Evolutionary conservation across 176 grass and related monocot species (phyloP).

Genomic region (Phoenix dactylifera): DNA sequence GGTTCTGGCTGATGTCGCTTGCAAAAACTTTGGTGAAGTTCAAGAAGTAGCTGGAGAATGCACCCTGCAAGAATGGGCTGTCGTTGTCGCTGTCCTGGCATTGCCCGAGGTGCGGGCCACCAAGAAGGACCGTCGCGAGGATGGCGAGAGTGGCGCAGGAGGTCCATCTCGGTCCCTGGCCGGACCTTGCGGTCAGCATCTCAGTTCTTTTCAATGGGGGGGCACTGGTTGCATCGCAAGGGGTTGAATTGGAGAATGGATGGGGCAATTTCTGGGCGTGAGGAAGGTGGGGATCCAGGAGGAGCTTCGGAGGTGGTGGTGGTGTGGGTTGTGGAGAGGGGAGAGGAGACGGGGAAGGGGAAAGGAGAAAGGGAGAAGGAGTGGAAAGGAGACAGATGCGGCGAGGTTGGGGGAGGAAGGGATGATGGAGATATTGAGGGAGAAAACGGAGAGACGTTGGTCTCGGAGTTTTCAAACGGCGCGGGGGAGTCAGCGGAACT

Average conservation of each 20-base stretch:
- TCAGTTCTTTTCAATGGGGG: too few species aligned
- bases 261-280: too few species aligned
- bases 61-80: not conserved
- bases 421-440: not conserved
- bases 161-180: not conserved
- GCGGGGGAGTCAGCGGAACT: too few species aligned
- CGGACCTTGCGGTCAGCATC: slow-evolving; percentile 6
- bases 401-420: slow-evolving; percentile 1
- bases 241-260: too few species aligned
- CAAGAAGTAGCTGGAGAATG: slow-evolving; percentile 32
- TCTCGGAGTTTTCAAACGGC: too few species aligned
- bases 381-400: not conserved
- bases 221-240: too few species aligned
- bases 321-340: not conserved
- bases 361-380: not conserved
- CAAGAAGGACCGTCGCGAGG: not conserved
- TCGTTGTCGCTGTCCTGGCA: slow-evolving; percentile 5
- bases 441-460: too few species aligned
- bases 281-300: not conserved
- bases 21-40: slow-evolving; percentile 37
- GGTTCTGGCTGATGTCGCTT: slow-evolving; percentile 30
- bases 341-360: not conserved
- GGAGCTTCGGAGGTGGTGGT: too few species aligned
- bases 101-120: not conserved
- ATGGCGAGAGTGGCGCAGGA: not conserved